Conservation (phyloP, 305 asterid genomes). For the Solanum hybrid region DNA sequence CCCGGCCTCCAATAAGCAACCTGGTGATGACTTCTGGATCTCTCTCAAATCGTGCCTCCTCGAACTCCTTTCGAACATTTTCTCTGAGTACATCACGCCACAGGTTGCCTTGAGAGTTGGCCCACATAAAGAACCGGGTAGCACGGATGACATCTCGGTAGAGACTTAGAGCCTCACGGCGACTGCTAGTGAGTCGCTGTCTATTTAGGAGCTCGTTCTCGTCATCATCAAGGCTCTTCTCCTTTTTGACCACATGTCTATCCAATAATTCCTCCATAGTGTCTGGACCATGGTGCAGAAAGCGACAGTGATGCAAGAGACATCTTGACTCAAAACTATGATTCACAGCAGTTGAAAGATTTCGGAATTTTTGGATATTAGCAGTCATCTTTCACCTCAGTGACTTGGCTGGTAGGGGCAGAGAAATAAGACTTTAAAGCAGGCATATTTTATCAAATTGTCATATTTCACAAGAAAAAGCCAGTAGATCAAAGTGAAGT, state of each 20-base stretch:
- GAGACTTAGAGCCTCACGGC: conserved; percentile 80
- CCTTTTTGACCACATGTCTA: conserved; percentile 49
- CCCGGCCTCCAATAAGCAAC: conserved; percentile 75
- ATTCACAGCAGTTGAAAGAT: conserved; percentile 16
- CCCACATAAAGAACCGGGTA: conserved; percentile 79
- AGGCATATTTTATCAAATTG: neutral
- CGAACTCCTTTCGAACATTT: conserved; percentile 85
- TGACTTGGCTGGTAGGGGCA: neutral
- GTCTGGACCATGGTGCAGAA: conserved; percentile 68
- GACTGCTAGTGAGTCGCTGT: conserved; percentile 68
- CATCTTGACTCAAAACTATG: conserved; percentile 6
- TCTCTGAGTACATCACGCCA: conserved; percentile 88
- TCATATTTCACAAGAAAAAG: neutral
- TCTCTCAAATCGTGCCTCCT: conserved; percentile 67
- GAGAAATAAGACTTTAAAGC: neutral
- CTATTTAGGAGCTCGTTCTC: conserved; percentile 45
- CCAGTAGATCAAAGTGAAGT: neutral
- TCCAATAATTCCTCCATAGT: conserved; percentile 77
- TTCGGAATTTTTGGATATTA: conserved; percentile 19
- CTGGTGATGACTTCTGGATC: conserved; percentile 81
- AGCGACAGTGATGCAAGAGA: conserved; percentile 11
- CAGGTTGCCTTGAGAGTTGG: conserved; percentile 59
- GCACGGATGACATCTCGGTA: conserved; percentile 85
- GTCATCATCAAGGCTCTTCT: conserved; percentile 36
- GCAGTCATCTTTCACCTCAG: conserved; percentile 15